Conservation (phyloP, 805 yeast genomes). For the Metschnikowia orientalis region DNA sequence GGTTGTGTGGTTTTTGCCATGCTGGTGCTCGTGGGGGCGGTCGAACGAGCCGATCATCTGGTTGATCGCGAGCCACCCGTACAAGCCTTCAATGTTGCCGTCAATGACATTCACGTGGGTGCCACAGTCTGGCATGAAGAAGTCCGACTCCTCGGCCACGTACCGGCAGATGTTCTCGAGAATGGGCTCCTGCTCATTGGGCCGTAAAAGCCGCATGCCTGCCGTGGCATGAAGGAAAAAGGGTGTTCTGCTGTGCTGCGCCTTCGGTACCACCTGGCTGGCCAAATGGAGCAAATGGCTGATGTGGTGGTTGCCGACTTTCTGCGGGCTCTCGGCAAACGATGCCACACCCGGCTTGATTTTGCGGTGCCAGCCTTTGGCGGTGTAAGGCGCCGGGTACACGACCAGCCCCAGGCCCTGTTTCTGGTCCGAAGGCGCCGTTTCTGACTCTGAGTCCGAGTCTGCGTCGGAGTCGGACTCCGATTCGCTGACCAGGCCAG, state of each 20-base stretch:
- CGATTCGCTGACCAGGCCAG: too few relatives aligned
- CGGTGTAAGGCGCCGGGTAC: conserved; percentile 29
- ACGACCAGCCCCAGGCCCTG: too few relatives aligned
- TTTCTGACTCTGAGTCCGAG: conserved; percentile 7
- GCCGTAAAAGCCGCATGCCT: conserved; percentile 57
- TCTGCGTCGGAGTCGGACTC: conserved; percentile 12
- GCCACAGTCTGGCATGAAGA: conserved; percentile 57
- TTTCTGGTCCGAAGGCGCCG: conserved; percentile 4
- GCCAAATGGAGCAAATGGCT: conserved; percentile 46
- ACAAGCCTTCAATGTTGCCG: conserved; percentile 63
- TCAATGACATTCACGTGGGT: conserved; percentile 57
- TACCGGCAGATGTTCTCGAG: conserved; percentile 48
- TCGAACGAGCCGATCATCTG: conserved; percentile 47
- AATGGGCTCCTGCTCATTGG: conserved; percentile 45
- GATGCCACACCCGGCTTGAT: conserved; percentile 53
- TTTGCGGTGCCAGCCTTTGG: conserved; percentile 46
- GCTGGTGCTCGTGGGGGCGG: conserved; percentile 32
- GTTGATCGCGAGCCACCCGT: conserved; percentile 64
- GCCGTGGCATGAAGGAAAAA: conserved; percentile 68
- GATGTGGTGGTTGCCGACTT: conserved; percentile 50
- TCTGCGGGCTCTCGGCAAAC: conserved; percentile 44
- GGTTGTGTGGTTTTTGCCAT: conserved; percentile 44
- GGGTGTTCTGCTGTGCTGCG: conserved; percentile 61
- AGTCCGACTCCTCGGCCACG: conserved; percentile 42
- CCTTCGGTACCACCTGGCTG: conserved; percentile 50